These are phyloP conservation scores for Aspergillus flavus DNA, from an alignment of 2,329 filamentous ascomycete species.

Conservation along the genomic window DNA sequence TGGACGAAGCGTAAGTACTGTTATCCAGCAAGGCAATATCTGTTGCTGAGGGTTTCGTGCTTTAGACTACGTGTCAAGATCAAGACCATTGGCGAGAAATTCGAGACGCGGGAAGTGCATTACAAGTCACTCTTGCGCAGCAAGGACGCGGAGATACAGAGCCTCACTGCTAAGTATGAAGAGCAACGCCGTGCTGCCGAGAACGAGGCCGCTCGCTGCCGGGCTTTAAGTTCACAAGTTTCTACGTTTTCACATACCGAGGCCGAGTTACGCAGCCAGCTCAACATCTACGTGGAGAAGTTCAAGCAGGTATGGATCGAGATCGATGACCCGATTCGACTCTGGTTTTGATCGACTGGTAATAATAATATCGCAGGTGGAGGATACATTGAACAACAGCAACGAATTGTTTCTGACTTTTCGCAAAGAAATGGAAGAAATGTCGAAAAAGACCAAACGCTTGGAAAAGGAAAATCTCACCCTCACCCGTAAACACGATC, in stretches of 20 bases:
- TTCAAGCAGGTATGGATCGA: conserved; percentile 85
- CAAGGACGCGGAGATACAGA: conserved; percentile 94
- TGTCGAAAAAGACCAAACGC: conserved; percentile 98
- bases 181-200: conserved; percentile 88
- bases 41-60: conserved; percentile 22
- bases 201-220: conserved; percentile 74
- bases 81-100: conserved; percentile 95
- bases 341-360: conserved; percentile 28
- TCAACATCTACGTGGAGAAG: conserved; percentile 98
- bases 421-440: conserved; percentile 98
- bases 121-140: conserved; percentile 90
- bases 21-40: conserved; percentile 9
- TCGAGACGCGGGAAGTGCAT: conserved; percentile 91
- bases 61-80: conserved; percentile 67
- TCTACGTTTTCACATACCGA: conserved; percentile 96
- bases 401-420: conserved; percentile 97
- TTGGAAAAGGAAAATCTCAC: conserved; percentile 95
- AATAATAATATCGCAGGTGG: conserved; percentile 71
- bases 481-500: conserved; percentile 88
- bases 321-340: conserved; percentile 19
- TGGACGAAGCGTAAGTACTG: conserved; percentile 78
- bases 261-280: conserved; percentile 86
- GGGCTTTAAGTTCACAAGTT: conserved; percentile 86
- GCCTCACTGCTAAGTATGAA: conserved; percentile 84
- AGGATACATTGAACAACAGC: conserved; percentile 97